Evolutionary conservation across 495 filamentous ascomycete species (phyloP).

Genomic region (Penicillium simplicissimum): DNA sequence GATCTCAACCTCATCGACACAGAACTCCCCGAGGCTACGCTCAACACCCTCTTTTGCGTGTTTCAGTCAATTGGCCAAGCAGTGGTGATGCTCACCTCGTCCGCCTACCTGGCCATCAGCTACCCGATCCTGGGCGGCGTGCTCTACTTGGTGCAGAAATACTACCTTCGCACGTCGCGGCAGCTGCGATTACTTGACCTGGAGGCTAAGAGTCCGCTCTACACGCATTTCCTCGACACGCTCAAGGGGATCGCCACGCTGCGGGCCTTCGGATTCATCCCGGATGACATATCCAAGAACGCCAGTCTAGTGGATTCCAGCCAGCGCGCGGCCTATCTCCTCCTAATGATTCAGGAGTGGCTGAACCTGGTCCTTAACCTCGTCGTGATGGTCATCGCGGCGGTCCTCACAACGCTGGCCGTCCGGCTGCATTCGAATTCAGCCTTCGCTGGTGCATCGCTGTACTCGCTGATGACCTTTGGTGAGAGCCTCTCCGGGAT

Average conservation of each 20-base stretch:
- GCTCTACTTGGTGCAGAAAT: conserved; percentile 5
- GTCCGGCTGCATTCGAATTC: conserved; percentile 24
- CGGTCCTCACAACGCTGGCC: conserved; percentile 22
- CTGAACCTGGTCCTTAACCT: conserved; percentile 9
- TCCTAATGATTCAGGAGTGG: conserved; percentile 3
- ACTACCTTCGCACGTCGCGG: conserved; percentile 7
- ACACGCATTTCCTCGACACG: conserved; percentile 3
- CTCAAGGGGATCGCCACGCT: conserved; percentile 8
- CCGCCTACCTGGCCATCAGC: conserved; percentile 4
- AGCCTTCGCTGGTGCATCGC: conserved; percentile 19
- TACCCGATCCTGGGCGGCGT: background rate
- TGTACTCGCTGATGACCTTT: conserved; percentile 33
- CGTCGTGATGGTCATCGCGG: background rate
- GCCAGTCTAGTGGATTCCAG: conserved; percentile 1
- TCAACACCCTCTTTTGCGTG: background rate
- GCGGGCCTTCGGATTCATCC: conserved; percentile 8
- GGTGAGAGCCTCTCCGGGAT: conserved; percentile 35
- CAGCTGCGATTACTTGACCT: conserved; percentile 10
- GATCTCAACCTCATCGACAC: conserved; percentile 6
- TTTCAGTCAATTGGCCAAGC: conserved; percentile 7
- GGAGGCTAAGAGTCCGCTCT: conserved; percentile 7
- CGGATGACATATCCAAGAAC: background rate
- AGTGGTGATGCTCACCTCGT: conserved; percentile 3
- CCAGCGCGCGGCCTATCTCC: conserved; percentile 9
- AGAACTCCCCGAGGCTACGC: conserved; percentile 2